A percentile compares a stretch with the other conserved stretches of the same genome.
phyloP scores from a whole-genome alignment of 441 rosid species.

The Gossypium lobatum region DNA sequence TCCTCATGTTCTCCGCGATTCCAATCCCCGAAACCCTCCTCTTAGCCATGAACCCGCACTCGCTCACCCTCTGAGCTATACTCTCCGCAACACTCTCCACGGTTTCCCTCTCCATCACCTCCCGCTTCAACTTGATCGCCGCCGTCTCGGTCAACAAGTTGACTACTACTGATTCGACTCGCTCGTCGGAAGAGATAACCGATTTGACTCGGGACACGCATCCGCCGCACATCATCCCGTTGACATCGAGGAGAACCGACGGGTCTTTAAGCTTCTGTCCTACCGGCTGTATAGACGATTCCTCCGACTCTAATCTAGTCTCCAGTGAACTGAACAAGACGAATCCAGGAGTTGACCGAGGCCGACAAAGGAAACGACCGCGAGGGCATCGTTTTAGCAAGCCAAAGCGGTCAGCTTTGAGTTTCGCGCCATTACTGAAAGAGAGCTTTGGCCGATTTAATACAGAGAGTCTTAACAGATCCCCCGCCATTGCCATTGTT shows the following conservation, averaged over 20 bases:
- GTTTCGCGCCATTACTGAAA: constrained; percentile 15
- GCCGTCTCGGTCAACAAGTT: constrained; percentile 90
- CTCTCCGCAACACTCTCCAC: constrained; percentile 42
- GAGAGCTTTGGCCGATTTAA: constrained; percentile 26
- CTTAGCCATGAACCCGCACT: constrained; percentile 74
- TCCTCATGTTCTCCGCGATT: constrained; percentile 62
- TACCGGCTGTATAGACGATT: constrained; percentile 14
- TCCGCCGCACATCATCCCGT: constrained; percentile 93
- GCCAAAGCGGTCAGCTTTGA: constrained; percentile 18
- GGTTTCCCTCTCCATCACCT: constrained; percentile 20
- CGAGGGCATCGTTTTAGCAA: constrained; percentile 19
- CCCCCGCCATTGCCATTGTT: constrained; percentile 34
- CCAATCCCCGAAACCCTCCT: constrained; percentile 65
- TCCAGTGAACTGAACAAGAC: constrained; percentile 45
- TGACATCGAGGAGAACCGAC: constrained; percentile 62
- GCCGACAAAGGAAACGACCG: constrained; percentile 18
- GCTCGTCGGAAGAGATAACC: constrained; percentile 58
- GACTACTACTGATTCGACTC: constrained; percentile 82
- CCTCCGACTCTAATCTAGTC: constrained; percentile 33
- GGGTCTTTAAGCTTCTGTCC: constrained; percentile 23
- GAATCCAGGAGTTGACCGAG: constrained; percentile 20
- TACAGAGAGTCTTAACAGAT: constrained; percentile 35
- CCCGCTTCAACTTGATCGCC: constrained; percentile 58
- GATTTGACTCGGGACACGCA: constrained; percentile 83
- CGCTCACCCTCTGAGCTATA: constrained; percentile 65